Conservation (phyloP, 768 basidiomycete species). For the Panus rudis region DNA sequence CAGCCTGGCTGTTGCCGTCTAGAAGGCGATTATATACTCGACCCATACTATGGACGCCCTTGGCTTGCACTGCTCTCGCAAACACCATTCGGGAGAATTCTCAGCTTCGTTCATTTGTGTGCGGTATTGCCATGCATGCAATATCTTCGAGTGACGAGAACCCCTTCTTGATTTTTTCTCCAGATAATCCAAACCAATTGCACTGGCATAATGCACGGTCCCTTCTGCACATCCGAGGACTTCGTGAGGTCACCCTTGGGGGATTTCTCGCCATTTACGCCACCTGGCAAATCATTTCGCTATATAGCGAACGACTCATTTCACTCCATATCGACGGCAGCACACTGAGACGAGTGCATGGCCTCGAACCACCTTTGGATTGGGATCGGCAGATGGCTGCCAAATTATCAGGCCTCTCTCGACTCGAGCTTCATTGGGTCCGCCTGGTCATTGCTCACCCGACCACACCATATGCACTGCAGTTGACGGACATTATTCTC, state of each 20-base stretch:
- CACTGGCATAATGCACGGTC: too few relatives aligned
- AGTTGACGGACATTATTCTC: constrained; percentile 34
- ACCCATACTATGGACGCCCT: constrained; percentile 36
- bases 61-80: constrained; percentile 34
- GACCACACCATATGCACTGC: constrained; percentile 27
- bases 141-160: too few relatives aligned
- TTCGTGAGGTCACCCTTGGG: constrained; percentile 39
- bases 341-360: constrained; percentile 13
- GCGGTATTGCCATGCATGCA: constrained; percentile 37
- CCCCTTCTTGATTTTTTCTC: too few relatives aligned
- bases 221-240: constrained; percentile 34
- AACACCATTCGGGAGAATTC: constrained; percentile 34
- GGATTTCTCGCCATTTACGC: constrained; percentile 40
- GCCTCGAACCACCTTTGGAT: constrained; percentile 34
- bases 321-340: constrained; percentile 43
- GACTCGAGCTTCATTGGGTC: constrained; percentile 35
- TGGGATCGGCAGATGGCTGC: constrained; percentile 47
- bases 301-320: constrained; percentile 26
- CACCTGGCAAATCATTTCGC: constrained; percentile 23
- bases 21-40: constrained; percentile 38
- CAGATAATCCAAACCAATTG: too few relatives aligned
- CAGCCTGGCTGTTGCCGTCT: constrained; percentile 38
- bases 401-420: constrained; percentile 37
- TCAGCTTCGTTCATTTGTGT: constrained; percentile 29
- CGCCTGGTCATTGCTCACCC: constrained; percentile 36